Conservation (phyloP, 176 grass and related monocot species). For the Ensete ventricosum region DNA sequence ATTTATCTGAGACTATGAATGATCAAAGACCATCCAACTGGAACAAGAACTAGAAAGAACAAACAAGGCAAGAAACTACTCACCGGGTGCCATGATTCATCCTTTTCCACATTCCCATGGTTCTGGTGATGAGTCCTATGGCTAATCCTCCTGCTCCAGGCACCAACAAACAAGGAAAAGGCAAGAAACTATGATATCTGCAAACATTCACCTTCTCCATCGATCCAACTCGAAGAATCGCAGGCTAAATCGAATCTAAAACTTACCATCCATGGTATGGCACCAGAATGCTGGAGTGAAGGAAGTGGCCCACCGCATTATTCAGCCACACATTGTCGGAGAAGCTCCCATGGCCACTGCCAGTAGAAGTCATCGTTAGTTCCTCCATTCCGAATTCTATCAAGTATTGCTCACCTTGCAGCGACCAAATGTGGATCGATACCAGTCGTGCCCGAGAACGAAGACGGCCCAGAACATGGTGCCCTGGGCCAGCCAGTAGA, state of each 20-base stretch:
- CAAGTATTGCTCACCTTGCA: too few species aligned
- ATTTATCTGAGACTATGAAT: too few species aligned
- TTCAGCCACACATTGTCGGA: constrained; percentile 17
- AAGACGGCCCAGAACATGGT: constrained; percentile 60
- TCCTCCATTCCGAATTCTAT: too few species aligned
- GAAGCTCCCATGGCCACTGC: constrained; percentile 20
- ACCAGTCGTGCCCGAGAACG: constrained; percentile 53
- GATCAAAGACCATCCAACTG: too few species aligned
- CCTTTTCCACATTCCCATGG: constrained; percentile 17
- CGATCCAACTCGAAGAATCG: too few species aligned
- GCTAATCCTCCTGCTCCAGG: constrained; percentile 12
- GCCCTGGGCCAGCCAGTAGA: constrained; percentile 47
- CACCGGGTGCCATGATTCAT: constrained; percentile 15
- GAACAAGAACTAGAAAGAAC: too few species aligned
- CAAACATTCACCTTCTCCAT: too few species aligned
- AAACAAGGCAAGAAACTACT: neutral
- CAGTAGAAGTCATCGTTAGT: too few species aligned
- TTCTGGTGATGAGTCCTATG: constrained; percentile 22
- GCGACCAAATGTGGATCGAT: neutral
- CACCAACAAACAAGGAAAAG: too few species aligned
- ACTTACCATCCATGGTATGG: constrained; percentile 23
- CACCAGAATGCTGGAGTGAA: constrained; percentile 17
- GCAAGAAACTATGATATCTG: too few species aligned
- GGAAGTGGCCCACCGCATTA: neutral
- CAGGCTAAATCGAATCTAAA: too few species aligned